Evolutionary conservation across 2,329 filamentous ascomycete species (phyloP).

Genomic region (Didymella lethalis): DNA sequence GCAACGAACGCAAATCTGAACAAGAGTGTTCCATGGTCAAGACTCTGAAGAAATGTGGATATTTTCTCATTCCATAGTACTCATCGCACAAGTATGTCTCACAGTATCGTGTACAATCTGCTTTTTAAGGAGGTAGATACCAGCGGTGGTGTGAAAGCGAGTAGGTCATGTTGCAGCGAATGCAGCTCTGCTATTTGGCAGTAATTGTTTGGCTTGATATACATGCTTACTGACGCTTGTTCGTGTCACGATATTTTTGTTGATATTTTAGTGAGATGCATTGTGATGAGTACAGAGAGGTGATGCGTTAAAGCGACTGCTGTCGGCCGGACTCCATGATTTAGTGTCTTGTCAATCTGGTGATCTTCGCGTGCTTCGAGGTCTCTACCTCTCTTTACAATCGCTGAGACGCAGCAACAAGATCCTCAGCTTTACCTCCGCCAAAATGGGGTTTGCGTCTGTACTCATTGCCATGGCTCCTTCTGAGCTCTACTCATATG

Average conservation of each 20-base stretch:
- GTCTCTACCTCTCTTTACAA: neutral
- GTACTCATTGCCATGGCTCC: too few species aligned
- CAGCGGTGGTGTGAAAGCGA: neutral
- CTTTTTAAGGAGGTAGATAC: neutral
- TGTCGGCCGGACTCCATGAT: neutral
- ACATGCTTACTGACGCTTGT: too few species aligned
- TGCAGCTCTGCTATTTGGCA: neutral
- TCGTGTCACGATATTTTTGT: too few species aligned
- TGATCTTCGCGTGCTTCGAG: neutral
- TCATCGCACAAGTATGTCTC: neutral
- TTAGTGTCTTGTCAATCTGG: neutral
- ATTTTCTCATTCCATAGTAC: neutral
- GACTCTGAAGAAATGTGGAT: neutral
- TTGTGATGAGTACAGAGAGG: neutral
- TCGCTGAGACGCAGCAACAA: neutral
- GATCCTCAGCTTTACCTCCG: neutral
- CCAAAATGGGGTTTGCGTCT: too few species aligned
- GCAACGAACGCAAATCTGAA: constrained; percentile 6
- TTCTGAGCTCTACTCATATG: too few species aligned
- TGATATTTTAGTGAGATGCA: neutral
- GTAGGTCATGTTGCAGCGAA: neutral
- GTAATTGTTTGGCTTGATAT: neutral
- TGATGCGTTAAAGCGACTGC: neutral
- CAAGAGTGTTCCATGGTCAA: neutral
- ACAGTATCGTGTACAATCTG: neutral